Evolutionary conservation across 352 stramenopile species (phyloP), one percentile per base, ranked within the genome.

Genomic region (Phytopythium sindhum): DNA sequence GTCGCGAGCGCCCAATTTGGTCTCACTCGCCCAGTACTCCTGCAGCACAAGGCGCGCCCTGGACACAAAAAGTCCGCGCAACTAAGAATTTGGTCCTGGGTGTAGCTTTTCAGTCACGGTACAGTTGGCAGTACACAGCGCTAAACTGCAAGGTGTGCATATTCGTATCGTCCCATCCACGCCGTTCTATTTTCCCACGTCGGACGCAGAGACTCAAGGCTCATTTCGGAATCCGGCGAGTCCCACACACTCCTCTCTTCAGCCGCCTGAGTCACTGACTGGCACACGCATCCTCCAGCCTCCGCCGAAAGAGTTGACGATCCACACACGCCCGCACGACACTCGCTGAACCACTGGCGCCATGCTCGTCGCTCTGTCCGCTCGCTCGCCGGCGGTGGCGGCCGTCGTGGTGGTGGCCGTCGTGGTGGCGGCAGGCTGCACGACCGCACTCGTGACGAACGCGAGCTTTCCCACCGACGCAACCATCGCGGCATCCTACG

Each of bases 401-500:
- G 21, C 24, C 21, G 45, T 29, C 6, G 45, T 52, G 10, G 5
- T 52, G 23, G n/a, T 23, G 9, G 21, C 24, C 21, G 45, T 29
- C 6, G 45, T 59, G 33, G n/a, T n/a, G 21, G 23, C 19, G 17
- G 21, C 53, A 3, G 15, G 4, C 17, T 6, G 10, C 14, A 35
- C 24, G 4, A 26, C 48, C 60, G 58, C n/a, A 51, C 52, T 10
- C 42, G 28, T 66, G 28, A 45, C 70, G 5, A 37, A 67, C 48
- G 58, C 58, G 4, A 9, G 28, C 17, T 33, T 28, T 35, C 45
- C 58, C 47, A 39, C 31, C 31, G 9, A 68, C 28, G 58, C 52
- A 53, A 64, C 56, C 1, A 39, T 72, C 33, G 52, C 66, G 29
- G 61, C 58, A 19, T 28, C 66, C 5, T 81, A 81, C 63, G 60